phyloP scores from a whole-genome alignment of 192 early-diverging fungal genomes.

The Obelidium mucronatum region DNA sequence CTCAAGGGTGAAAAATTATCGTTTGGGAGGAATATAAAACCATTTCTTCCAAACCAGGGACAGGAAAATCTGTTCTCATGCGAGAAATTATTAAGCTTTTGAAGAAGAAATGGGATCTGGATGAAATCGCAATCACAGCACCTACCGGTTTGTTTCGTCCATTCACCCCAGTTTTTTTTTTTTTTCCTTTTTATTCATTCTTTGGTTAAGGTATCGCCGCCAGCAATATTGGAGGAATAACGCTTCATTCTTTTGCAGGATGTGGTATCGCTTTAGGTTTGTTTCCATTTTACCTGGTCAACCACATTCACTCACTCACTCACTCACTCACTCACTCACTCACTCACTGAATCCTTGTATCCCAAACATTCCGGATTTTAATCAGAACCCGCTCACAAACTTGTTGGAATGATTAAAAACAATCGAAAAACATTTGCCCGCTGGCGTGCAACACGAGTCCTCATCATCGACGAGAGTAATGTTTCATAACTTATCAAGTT shows the following conservation, averaged over 20 bases:
- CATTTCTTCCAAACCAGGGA: conserved; percentile 41
- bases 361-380: not conserved
- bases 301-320: too few species aligned
- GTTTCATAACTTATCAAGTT: too few species aligned
- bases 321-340: too few species aligned
- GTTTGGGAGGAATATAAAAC: not conserved
- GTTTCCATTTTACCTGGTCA: not conserved
- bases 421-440: conserved; percentile 23
- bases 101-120: conserved; percentile 28
- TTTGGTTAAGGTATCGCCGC: conserved; percentile 59
- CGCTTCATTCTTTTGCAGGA: conserved; percentile 66
- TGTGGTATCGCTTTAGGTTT: conserved; percentile 45
- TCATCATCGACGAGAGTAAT: conserved; percentile 61
- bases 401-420: conserved; percentile 6
- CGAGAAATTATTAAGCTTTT: conserved; percentile 50
- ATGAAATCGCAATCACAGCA: conserved; percentile 59
- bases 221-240: conserved; percentile 64
- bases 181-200: too few species aligned
- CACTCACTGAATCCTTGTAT: too few species aligned
- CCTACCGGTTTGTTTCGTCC: not conserved
- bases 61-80: conserved; percentile 50
- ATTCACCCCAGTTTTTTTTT: not conserved
- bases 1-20: too few species aligned
- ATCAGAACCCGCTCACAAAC: conserved; percentile 2
- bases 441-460: conserved; percentile 45